phyloP scores from a whole-genome alignment of 345 rosid species.

The Lumnitzera littorea region DNA sequence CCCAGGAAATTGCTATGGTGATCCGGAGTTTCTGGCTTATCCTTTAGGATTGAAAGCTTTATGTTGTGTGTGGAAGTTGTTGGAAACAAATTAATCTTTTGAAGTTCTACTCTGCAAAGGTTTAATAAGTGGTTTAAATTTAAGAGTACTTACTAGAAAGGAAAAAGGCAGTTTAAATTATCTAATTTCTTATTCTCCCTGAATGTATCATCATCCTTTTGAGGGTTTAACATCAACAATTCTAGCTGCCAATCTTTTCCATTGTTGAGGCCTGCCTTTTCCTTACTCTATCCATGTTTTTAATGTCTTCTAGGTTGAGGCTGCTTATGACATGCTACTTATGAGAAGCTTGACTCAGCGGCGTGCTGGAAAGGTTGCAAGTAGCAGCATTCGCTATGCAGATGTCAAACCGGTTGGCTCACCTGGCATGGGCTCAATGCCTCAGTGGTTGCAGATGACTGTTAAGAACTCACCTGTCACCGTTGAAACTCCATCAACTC shows the following conservation, averaged over 20 bases:
- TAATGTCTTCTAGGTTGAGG: conserved; percentile 55
- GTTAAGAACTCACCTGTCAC: conserved; percentile 55
- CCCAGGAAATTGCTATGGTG: too few relatives aligned
- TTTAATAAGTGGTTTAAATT: too few relatives aligned
- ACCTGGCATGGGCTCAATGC: conserved; percentile 42
- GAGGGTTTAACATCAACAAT: not conserved
- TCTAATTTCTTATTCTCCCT: too few relatives aligned
- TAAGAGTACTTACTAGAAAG: too few relatives aligned
- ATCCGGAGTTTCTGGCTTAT: too few relatives aligned
- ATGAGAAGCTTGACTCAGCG: conserved; percentile 93
- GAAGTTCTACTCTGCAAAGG: too few relatives aligned
- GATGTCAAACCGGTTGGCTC: conserved; percentile 67
- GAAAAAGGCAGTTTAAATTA: too few relatives aligned
- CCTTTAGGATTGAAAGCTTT: too few relatives aligned
- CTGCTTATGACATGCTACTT: conserved; percentile 97
- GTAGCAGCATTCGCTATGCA: conserved; percentile 73
- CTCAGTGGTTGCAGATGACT: conserved; percentile 65
- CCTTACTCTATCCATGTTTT: conserved; percentile 3
- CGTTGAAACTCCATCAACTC: conserved; percentile 64
- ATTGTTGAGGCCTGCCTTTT: not conserved
- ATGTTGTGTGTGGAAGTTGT: too few relatives aligned
- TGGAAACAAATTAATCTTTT: too few relatives aligned
- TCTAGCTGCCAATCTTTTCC: not conserved
- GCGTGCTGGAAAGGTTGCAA: conserved; percentile 74
- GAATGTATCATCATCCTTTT: too few relatives aligned